Base-by-base conservation (phyloP, 2,329 filamentous ascomycete genomes). In the Thielaviopsis populi region DNA sequence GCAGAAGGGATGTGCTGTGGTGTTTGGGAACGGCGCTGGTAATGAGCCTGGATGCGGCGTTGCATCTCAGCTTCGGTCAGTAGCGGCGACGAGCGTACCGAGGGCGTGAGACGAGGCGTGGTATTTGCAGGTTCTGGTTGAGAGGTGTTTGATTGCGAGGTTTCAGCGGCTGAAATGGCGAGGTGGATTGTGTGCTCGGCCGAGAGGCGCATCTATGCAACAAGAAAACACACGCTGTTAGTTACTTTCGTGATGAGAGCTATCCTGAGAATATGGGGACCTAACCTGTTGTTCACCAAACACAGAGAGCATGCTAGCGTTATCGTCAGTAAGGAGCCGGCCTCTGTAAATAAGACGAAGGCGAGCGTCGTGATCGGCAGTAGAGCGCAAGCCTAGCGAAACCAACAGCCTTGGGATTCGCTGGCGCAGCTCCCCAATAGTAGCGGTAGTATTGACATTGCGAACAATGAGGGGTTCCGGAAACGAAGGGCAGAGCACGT, bases 341-440 rank as follows among this genome's bases (percentile, higher is more conserved):
- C 83, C 83, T 50, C 80, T 76, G 69, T 85, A 79, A 43, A 86
- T 86, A 65, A 86, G 72, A 50, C 83, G 77, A 70, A 85, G 81
- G 41, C 79, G 76, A 41, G 82, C 77, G 66, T 83, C 77, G 17
- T 43, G 37, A 13, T 48, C 46, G 4, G 46, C 37, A 48, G 40
- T 37, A 42, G 61, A 46, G 19, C 61, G 76, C 68, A 2, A 82
- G 82, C 61, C 76, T 78, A 54, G 78, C 71, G 27, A 76, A 72
- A 50, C 27, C 11, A 85, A 70, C 2, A 71, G 69, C 68, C 82
- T 75, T 40, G 81, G 79, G 65, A 86, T 83, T 70, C 74, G 80
- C 53, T 78, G 77, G 70, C 85, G 85, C 41, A 86, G 73, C 70
- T 83, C 74, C 64, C 76, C 77, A 59, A 85, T 74, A 0, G 81